These are phyloP conservation scores for Selenicereus undatus DNA, from an alignment of 148 eudicot genomes.

Conservation along the genomic window DNA sequence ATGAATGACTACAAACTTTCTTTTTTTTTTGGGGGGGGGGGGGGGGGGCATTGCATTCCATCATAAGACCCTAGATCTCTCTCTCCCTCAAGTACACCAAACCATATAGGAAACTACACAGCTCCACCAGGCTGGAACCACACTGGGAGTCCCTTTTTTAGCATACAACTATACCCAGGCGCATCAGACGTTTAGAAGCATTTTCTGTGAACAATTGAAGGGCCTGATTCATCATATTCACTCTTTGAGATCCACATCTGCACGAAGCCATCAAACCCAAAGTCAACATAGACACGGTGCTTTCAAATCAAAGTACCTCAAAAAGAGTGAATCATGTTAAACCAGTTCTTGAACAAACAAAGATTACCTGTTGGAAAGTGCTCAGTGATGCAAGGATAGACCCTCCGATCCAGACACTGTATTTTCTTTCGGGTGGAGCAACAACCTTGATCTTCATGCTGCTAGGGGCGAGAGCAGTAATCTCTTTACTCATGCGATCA, in stretches of 20 bases:
- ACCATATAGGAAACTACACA: neutral
- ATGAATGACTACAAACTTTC: neutral
- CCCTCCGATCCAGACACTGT: constrained; percentile 38
- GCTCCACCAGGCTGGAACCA: neutral
- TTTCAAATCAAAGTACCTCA: neutral
- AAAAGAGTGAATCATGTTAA: neutral
- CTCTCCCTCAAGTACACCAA: neutral
- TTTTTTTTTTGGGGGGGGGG: constrained; percentile 1
- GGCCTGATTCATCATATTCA: constrained; percentile 34
- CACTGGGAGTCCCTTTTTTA: neutral
- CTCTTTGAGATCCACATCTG: constrained; percentile 41
- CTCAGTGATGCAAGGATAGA: constrained; percentile 36
- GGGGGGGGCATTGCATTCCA: neutral
- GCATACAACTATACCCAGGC: neutral
- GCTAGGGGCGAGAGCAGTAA: constrained; percentile 33
- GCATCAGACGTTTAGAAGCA: constrained; percentile 15
- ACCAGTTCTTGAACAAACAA: neutral
- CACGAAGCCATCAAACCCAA: neutral
- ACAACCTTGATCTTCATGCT: constrained; percentile 36
- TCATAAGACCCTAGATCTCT: neutral
- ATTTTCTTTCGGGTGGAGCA: constrained; percentile 36
- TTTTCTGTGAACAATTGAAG: constrained; percentile 33
- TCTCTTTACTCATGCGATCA: constrained; percentile 37
- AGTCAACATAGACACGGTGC: neutral
- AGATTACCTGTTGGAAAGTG: constrained; percentile 35